phyloP scores from a whole-genome alignment of 345 rosid species.

The Bruguiera sexangula region DNA sequence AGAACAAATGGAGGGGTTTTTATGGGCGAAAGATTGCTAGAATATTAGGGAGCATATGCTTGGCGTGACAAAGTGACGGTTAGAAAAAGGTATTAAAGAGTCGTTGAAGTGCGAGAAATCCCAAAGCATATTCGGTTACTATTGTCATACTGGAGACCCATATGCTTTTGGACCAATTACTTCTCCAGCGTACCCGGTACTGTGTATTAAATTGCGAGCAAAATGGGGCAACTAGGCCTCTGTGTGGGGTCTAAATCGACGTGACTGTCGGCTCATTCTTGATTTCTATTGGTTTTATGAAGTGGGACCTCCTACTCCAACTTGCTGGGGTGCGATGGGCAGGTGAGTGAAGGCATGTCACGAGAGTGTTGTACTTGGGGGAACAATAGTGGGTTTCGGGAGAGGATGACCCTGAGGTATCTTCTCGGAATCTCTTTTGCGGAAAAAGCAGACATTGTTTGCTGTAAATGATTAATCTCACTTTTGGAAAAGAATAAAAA shows the following conservation, averaged over 20 bases:
- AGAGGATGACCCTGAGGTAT: slow-evolving; percentile 21
- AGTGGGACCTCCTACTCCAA: background rate
- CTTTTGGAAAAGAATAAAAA: no score
- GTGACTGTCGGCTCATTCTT: background rate
- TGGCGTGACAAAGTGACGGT: slow-evolving; percentile 56
- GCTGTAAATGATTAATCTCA: no score
- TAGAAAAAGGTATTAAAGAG: slow-evolving; percentile 30
- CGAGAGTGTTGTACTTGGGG: background rate
- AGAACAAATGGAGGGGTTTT: slow-evolving; percentile 4
- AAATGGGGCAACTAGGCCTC: background rate
- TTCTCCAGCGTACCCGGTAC: no score
- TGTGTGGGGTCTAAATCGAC: background rate
- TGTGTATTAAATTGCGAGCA: no score
- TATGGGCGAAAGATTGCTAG: slow-evolving; percentile 22
- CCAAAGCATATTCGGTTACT: slow-evolving; percentile 55
- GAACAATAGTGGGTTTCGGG: background rate
- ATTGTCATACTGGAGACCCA: slow-evolving; percentile 7
- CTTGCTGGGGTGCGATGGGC: background rate
- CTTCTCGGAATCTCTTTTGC: slow-evolving; percentile 22
- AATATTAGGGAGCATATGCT: slow-evolving; percentile 64
- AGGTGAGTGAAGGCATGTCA: background rate
- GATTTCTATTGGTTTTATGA: background rate
- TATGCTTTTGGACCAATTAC: no score
- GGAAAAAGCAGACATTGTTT: slow-evolving; percentile 1
- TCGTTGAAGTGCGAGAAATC: slow-evolving; percentile 38